Evolutionary conservation across 176 grass and related monocot genomes (phyloP), one percentile per base, ranked within the genome.

Genomic region (Aegilops tauschii): DNA sequence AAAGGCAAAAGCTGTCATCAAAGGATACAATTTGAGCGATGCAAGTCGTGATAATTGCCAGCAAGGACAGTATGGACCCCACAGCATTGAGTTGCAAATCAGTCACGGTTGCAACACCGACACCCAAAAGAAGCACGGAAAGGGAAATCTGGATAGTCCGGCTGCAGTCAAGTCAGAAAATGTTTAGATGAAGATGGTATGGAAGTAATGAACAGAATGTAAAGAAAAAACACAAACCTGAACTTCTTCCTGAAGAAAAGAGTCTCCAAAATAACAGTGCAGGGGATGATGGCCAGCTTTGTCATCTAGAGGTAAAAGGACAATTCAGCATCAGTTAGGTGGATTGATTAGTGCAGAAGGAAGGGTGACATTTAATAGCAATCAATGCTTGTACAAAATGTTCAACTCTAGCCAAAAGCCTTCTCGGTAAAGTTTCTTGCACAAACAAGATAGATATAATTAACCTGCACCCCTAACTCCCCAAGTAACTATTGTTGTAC

Each of bases 21-120:
- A 92, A 99, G 97, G 97, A 99, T 99, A 99, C 97, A 61, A 99
- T 99, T 88, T 99, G 97, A 76, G 97, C 97, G 7, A 99, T 84
- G 64, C 97, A 99, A 82, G 97, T 99, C 14, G 97, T 97, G 79
- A 99, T 85, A 65, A 99, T 92, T 69, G 97, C 97, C 56, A 99
- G 89, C 49, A 99, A 66, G 65, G 97, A 99, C 80, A 99, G 70
- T 91, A 99, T 62, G 76, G 97, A 99, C 83, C 97, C 97, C 74
- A 97, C 85, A 65, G 78, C 56, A 92, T 99, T 99, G 36, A 99
- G 94, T 86, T 99, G 97, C 76, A 99, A 92, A 90, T 99, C 97
- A 85, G 97, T 99, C 36, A 99, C 86, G 34, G 97, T 99, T 93
- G 97, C 97, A 90, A 99, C 93, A 18, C 97, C 97, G 72, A 99